These are phyloP conservation scores for Candida xiaguanensis DNA, from an alignment of 805 yeast species.

Conservation along the genomic window DNA sequence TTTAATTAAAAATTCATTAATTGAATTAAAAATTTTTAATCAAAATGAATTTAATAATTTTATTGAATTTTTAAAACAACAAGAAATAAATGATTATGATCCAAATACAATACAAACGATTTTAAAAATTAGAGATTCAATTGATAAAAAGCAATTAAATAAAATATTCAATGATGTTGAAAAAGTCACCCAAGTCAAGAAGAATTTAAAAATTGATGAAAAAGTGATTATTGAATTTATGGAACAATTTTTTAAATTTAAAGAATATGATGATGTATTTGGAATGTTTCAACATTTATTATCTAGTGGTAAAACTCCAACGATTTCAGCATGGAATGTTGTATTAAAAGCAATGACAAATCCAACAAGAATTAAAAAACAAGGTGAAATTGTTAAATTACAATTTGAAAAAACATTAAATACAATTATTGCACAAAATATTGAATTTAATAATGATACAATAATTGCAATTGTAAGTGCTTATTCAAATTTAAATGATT, in stretches of 20 bases:
- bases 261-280: constrained; percentile 33
- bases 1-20: constrained; percentile 1
- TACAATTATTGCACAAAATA: constrained; percentile 27
- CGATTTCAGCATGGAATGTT: constrained; percentile 55
- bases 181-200: constrained; percentile 17
- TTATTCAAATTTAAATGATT: constrained; percentile 38
- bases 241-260: constrained; percentile 40
- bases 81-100: constrained; percentile 16
- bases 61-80: constrained; percentile 2
- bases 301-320: constrained; percentile 36
- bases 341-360: constrained; percentile 48
- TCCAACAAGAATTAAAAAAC: constrained; percentile 23
- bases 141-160: constrained; percentile 14
- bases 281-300: constrained; percentile 50
- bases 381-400: constrained; percentile 16
- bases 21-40: neutral
- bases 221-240: constrained; percentile 41
- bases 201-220: constrained; percentile 34
- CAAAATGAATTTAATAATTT: constrained; percentile 9
- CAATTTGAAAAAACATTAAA: constrained; percentile 26
- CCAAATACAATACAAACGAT: constrained; percentile 29
- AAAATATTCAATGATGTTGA: constrained; percentile 22
- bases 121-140: constrained; percentile 19
- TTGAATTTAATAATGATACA: constrained; percentile 45
- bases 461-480: constrained; percentile 46